Evolutionary conservation across 1,139 yeast genomes (phyloP).

Genomic region (Yamadazyma songkhlaensis): DNA sequence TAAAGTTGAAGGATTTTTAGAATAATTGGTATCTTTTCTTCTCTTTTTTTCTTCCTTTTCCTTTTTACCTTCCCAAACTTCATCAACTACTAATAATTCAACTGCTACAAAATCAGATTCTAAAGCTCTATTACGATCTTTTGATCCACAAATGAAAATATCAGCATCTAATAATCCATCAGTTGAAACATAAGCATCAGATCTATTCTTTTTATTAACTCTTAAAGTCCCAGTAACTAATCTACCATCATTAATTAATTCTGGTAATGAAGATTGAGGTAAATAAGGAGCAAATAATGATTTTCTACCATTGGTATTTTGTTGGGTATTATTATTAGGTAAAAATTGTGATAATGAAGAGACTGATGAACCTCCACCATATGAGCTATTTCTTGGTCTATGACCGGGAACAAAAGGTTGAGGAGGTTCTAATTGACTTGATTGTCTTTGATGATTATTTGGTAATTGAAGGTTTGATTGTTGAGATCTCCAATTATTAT

Average conservation of each 20-base stretch:
- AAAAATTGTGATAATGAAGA: constrained; percentile 52
- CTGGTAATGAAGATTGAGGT: constrained; percentile 92
- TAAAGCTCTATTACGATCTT: constrained; percentile 94
- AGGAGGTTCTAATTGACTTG: constrained; percentile 46
- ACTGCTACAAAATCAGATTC: constrained; percentile 97
- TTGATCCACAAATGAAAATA: constrained; percentile 97
- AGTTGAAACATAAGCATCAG: constrained; percentile 96
- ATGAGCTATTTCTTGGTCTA: constrained; percentile 64
- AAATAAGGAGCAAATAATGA: constrained; percentile 93
- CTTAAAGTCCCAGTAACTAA: constrained; percentile 89
- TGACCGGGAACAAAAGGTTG: constrained; percentile 74
- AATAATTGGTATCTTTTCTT: constrained; percentile 65
- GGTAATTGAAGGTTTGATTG: constrained; percentile 14
- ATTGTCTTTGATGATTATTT: constrained; percentile 23
- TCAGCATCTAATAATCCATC: constrained; percentile 96
- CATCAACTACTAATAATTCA: constrained; percentile 90
- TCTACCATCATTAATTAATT: constrained; percentile 82
- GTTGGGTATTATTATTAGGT: constrained; percentile 22
- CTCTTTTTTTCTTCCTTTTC: constrained; percentile 97
- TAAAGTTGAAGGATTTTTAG: constrained; percentile 34
- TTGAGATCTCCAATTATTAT: constrained; percentile 63
- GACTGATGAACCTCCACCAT: constrained; percentile 58
- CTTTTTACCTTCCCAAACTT: constrained; percentile 94
- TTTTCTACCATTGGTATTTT: constrained; percentile 53
- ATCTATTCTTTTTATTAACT: constrained; percentile 91